Conservation (phyloP, 2,329 filamentous ascomycete species). For the Hymenoscyphus scutula region DNA sequence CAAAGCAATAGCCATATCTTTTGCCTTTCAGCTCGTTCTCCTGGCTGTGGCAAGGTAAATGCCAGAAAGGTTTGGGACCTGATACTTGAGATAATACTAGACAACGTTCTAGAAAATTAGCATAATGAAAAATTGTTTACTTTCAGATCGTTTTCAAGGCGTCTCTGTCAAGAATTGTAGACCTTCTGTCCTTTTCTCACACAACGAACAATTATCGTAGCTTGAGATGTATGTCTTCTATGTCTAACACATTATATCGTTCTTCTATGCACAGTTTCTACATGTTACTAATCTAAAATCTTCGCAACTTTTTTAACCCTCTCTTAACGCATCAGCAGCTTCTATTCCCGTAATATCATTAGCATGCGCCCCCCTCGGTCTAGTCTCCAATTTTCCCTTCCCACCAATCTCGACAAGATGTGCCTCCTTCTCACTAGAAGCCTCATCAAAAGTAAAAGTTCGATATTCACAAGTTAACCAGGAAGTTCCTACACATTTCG, state of each 20-base stretch:
- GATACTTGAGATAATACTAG: no score
- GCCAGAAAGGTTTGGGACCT: no score
- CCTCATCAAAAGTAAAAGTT: slow-evolving; percentile 18
- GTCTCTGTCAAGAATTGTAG: no score
- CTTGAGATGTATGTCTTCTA: no score
- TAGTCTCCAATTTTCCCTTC: background rate
- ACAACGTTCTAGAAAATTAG: no score
- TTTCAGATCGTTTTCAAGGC: no score
- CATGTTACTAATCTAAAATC: background rate
- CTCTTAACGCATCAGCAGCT: background rate
- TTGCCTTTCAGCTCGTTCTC: no score
- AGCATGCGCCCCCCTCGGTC: slow-evolving; percentile 18
- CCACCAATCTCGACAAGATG: slow-evolving; percentile 20
- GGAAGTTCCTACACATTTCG: slow-evolving; percentile 14
- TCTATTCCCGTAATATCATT: slow-evolving; percentile 20
- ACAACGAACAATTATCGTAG: no score
- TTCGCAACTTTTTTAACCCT: slow-evolving; percentile 20
- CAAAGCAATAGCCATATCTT: no score
- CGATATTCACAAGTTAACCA: slow-evolving; percentile 23
- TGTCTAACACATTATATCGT: background rate
- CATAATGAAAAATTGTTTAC: no score
- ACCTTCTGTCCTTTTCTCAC: no score
- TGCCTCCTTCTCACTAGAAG: slow-evolving; percentile 20
- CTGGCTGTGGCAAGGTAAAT: no score
- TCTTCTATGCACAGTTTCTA: background rate